A percentile compares a stretch with the other conserved stretches of the same genome.
Conservation (phyloP, 352 stramenopile genomes). For the Achlya hypogyna region DNA sequence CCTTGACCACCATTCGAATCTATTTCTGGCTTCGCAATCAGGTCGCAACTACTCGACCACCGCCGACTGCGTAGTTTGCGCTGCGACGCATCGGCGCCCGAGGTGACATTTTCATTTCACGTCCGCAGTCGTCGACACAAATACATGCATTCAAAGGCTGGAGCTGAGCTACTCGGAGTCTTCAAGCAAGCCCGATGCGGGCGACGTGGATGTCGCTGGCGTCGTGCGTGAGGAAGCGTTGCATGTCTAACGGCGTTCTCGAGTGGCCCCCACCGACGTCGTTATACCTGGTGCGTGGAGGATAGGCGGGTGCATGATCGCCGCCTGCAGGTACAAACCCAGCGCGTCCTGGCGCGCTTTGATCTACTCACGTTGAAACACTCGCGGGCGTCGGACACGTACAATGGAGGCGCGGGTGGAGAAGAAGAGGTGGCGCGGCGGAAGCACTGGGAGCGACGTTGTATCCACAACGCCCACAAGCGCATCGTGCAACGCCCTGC, state of each 20-base stretch:
- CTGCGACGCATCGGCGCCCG: too few species aligned
- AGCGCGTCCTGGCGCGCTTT: conserved; percentile 67
- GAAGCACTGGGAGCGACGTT: conserved; percentile 51
- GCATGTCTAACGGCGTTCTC: conserved; percentile 40
- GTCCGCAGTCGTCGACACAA: too few species aligned
- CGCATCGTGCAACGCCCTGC: conserved; percentile 31
- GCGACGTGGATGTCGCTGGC: conserved; percentile 61
- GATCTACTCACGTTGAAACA: conserved; percentile 23
- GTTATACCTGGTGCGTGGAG: conserved; percentile 2
- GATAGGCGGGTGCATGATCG: conserved; percentile 75
- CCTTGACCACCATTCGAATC: too few species aligned
- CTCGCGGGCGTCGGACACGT: too few species aligned
- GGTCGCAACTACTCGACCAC: too few species aligned
- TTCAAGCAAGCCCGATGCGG: not conserved
- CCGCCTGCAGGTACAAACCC: conserved; percentile 67
- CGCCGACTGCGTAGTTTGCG: too few species aligned
- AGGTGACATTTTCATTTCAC: too few species aligned
- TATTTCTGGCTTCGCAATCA: too few species aligned
- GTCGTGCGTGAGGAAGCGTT: conserved; percentile 68
- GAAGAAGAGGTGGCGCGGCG: conserved; percentile 58
- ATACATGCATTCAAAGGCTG: too few species aligned
- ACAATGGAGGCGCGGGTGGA: conserved; percentile 55
- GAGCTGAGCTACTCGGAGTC: too few species aligned
- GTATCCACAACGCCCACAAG: conserved; percentile 42
- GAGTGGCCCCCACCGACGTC: too few species aligned